Evolutionary conservation across 768 basidiomycete species (phyloP).

Genomic region (Trichaptum fuscoviolaceum): DNA sequence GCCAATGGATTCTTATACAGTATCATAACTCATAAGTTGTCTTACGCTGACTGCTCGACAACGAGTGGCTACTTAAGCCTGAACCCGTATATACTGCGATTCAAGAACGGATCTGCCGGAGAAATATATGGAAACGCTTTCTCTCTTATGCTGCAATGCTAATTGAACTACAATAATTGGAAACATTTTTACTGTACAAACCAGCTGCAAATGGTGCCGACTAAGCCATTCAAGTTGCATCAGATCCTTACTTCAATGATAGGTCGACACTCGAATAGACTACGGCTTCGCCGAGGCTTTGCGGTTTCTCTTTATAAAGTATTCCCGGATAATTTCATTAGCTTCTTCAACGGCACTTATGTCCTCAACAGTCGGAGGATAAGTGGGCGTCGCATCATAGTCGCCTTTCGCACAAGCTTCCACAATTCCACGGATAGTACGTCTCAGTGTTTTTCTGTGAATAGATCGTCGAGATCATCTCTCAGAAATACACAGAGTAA

Average conservation of each 20-base stretch:
- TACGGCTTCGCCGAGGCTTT: too few relatives aligned
- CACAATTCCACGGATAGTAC: slow-evolving; percentile 1
- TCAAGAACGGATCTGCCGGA: slow-evolving; percentile 44
- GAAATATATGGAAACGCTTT: slow-evolving; percentile 50
- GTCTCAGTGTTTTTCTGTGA: slow-evolving; percentile 1
- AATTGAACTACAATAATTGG: too few relatives aligned
- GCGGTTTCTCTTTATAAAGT: neutral
- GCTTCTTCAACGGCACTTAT: slow-evolving; percentile 2
- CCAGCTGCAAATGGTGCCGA: too few relatives aligned
- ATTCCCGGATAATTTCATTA: slow-evolving; percentile 2
- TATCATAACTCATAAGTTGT: slow-evolving; percentile 39
- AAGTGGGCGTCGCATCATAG: neutral
- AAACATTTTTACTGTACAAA: too few relatives aligned
- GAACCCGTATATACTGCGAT: slow-evolving; percentile 47
- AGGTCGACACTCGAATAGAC: too few relatives aligned
- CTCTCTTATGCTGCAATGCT: too few relatives aligned
- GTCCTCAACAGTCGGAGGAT: slow-evolving; percentile 2
- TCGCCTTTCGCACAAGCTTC: neutral
- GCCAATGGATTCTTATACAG: too few relatives aligned
- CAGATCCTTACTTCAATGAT: too few relatives aligned
- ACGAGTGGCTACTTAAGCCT: slow-evolving; percentile 50
- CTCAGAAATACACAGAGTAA: neutral
- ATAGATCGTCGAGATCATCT: too few relatives aligned
- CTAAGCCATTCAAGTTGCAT: too few relatives aligned
- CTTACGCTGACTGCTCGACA: slow-evolving; percentile 57